Evolutionary conservation across 495 filamentous ascomycete species (phyloP), one percentile per base, ranked within the genome.

Genomic region (Cercophora scortea): DNA sequence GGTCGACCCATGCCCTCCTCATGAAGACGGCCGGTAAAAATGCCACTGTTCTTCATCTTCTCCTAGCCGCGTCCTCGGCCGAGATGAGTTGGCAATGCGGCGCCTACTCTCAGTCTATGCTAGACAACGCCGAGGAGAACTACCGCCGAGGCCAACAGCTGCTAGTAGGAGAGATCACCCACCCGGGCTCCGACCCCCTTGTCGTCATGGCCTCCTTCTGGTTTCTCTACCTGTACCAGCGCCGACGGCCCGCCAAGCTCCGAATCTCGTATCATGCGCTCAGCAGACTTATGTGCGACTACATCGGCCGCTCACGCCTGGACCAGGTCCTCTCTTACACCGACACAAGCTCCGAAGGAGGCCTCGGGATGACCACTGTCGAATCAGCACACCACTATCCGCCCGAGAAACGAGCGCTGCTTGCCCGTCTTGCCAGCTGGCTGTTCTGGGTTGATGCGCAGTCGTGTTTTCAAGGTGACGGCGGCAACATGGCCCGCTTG

Each of bases 371-470:
- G 25, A 5, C 25, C 25, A 25, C 25, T 25, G 25, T 25, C 25
- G 25, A 25, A 25, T 25, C 25, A 25, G 25, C 25, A 25, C 42
- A 39, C 18, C 13, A 8, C 13, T 53, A 36, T 32, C 32, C 49
- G 1, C 51, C 51, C 17, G 32, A 52, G 5, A 41, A 34, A 8
- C 49, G 50, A 45, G 55, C 54, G 8, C 32, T 62, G 11, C 36
- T 64, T 5, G 61, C 59, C 32, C 59, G 64, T 13, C 59, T 67
- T 8, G 52, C 53, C 3, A 53, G 53, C 6, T 67, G 64, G 64
- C 54, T 60, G 0, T 67, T 61, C 45, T 63, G 62, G 55, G 55
- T 49, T 39, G 64, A 67, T 41, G 53, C 61, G 2, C 60, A 61
- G 32, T 52, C 59, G 16, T 50, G 54, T 32, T 58, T 61, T 16